Percentiles rank a stretch among this genome's conserved stretches.
phyloP scores from a whole-genome alignment of 179 eudicot species.

The Amaranthus tricolor region DNA sequence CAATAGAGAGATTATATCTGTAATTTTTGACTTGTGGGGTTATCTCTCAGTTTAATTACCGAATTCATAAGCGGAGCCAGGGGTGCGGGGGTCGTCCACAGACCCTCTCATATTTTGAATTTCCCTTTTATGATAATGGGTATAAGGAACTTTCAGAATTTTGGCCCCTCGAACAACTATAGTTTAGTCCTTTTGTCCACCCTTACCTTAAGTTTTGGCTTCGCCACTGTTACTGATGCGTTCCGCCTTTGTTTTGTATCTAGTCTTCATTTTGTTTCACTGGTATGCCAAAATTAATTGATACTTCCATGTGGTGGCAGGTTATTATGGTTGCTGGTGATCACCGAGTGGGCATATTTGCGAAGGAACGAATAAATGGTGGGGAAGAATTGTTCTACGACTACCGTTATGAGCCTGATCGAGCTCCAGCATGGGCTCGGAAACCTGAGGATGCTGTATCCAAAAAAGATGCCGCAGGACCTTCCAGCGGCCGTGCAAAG shows the following conservation, averaged over 20 bases:
- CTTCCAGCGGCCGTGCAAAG: slow-evolving; percentile 86
- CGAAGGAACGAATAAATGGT: slow-evolving; percentile 77
- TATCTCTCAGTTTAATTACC: too few relatives aligned
- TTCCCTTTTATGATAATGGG: too few relatives aligned
- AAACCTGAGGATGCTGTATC: slow-evolving; percentile 83
- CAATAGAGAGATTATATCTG: too few relatives aligned
- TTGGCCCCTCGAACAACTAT: too few relatives aligned
- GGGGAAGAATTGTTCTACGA: slow-evolving; percentile 96
- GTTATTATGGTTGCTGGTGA: slow-evolving; percentile 97
- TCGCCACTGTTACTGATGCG: background rate
- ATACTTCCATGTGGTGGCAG: slow-evolving; percentile 37
- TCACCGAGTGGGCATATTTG: slow-evolving; percentile 96
- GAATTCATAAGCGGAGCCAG: too few relatives aligned
- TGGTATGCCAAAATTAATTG: background rate
- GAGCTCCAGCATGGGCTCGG: slow-evolving; percentile 96
- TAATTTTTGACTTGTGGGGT: too few relatives aligned
- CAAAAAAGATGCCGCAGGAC: slow-evolving; percentile 77
- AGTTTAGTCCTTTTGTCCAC: too few relatives aligned
- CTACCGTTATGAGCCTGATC: slow-evolving; percentile 83
- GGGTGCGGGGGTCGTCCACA: too few relatives aligned
- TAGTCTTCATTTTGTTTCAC: background rate
- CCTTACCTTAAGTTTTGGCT: background rate
- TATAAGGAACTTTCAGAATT: too few relatives aligned
- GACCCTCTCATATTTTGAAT: too few relatives aligned
- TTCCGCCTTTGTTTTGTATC: background rate